phyloP scores from a whole-genome alignment of 1,139 yeast species.

The Taiozyma sp. region DNA sequence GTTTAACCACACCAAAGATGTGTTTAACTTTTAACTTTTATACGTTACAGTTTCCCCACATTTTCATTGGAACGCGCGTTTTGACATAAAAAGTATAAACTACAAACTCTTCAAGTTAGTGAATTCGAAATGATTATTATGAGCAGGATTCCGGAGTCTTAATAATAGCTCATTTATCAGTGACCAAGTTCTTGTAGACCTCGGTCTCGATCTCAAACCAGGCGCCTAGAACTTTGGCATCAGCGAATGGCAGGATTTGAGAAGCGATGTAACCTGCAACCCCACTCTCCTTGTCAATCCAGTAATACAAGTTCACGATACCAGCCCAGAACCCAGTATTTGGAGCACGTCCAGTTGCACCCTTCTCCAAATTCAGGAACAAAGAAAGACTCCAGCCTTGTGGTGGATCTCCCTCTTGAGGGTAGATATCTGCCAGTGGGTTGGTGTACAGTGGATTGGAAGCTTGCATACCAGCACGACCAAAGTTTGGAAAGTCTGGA shows the following conservation, averaged over 20 bases:
- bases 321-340: constrained; percentile 34
- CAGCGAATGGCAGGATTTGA: constrained; percentile 30
- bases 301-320: constrained; percentile 31
- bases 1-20: too few relatives aligned
- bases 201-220: constrained; percentile 24
- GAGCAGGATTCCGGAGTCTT: too few relatives aligned
- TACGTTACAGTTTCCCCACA: background rate
- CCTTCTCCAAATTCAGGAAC: constrained; percentile 13
- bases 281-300: constrained; percentile 32
- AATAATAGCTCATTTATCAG: background rate
- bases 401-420: constrained; percentile 15
- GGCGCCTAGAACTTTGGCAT: constrained; percentile 20
- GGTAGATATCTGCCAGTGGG: constrained; percentile 13
- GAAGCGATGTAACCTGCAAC: constrained; percentile 31
- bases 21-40: too few relatives aligned
- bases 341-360: constrained; percentile 29
- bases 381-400: constrained; percentile 25
- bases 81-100: too few relatives aligned
- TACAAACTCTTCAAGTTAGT: too few relatives aligned
- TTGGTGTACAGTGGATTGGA: constrained; percentile 11
- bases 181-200: constrained; percentile 14
- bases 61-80: background rate
- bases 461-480: constrained; percentile 3
- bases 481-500: constrained; percentile 17
- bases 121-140: too few relatives aligned